Percentiles rank a stretch among this genome's conserved stretches.
These are phyloP conservation scores for Ophioceras dolichostomum DNA, from an alignment of 2,329 filamentous ascomycete genomes.

Conservation along the genomic window DNA sequence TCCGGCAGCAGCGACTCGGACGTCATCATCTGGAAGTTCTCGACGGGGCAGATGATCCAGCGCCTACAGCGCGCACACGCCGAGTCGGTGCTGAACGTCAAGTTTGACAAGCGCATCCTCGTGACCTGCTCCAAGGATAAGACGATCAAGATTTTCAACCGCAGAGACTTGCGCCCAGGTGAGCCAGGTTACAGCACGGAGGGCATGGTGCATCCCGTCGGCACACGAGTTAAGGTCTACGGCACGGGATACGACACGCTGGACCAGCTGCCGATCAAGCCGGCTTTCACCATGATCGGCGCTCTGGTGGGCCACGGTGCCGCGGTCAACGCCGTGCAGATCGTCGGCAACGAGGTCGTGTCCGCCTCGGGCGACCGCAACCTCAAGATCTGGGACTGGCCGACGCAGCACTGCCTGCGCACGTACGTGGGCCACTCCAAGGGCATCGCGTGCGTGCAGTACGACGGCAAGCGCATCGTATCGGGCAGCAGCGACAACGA, in stretches of 20 bases:
- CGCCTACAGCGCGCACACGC: constrained; percentile 64
- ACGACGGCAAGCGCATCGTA: constrained; percentile 84
- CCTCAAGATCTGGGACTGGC: constrained; percentile 92
- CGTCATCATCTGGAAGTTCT: constrained; percentile 88
- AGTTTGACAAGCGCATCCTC: constrained; percentile 81
- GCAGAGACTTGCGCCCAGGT: constrained; percentile 50
- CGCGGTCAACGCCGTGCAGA: constrained; percentile 92
- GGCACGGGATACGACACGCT: constrained; percentile 31
- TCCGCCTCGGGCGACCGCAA: constrained; percentile 89
- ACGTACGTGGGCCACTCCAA: constrained; percentile 83
- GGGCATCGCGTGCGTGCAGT: constrained; percentile 95
- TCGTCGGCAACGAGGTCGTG: constrained; percentile 74
- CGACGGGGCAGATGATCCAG: constrained; percentile 73
- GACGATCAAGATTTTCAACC: constrained; percentile 92
- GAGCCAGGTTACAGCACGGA: constrained; percentile 40
- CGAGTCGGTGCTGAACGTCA: constrained; percentile 87
- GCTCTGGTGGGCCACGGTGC: constrained; percentile 74
- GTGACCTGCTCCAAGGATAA: constrained; percentile 98
- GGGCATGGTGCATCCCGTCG: constrained; percentile 35
- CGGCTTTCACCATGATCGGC: constrained; percentile 66
- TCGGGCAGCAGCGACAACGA: constrained; percentile 95
- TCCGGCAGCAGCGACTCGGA: constrained; percentile 89
- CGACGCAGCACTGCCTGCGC: constrained; percentile 59
- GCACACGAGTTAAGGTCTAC: constrained; percentile 37
- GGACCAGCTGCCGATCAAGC: constrained; percentile 38